Percentiles rank a stretch among this genome's conserved stretches.
phyloP scores from a whole-genome alignment of 805 yeast genomes.

The Candida mattraensis region DNA sequence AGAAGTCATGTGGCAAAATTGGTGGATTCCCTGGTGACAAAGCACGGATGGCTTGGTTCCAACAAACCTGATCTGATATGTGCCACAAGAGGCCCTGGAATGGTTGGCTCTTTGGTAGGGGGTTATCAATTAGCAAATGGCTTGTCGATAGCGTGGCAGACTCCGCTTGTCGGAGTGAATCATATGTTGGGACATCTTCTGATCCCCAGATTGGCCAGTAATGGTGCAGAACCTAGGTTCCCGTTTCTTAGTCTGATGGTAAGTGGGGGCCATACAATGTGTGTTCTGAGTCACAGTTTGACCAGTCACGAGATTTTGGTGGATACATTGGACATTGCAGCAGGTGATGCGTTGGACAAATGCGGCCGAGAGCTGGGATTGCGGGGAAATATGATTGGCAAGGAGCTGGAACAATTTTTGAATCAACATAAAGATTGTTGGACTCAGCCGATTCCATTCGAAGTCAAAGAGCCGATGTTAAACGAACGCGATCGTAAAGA shows the following conservation, averaged over 20 bases:
- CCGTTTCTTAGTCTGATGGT: constrained; percentile 78
- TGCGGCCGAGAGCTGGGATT: constrained; percentile 86
- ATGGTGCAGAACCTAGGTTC: constrained; percentile 46
- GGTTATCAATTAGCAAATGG: constrained; percentile 89
- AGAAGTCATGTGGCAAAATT: constrained; percentile 54
- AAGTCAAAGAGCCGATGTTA: constrained; percentile 49
- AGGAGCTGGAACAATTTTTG: constrained; percentile 66
- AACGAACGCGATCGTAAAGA: constrained; percentile 47
- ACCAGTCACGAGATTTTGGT: constrained; percentile 69
- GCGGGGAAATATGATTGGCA: constrained; percentile 81
- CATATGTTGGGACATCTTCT: constrained; percentile 95
- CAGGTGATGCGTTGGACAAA: constrained; percentile 92
- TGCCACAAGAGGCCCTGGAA: constrained; percentile 95
- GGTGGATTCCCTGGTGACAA: constrained; percentile 44
- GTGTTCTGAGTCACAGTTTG: constrained; percentile 64
- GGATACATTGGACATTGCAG: constrained; percentile 83
- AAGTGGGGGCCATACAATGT: constrained; percentile 94
- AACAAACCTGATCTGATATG: constrained; percentile 69
- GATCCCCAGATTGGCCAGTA: constrained; percentile 52
- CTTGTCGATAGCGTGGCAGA: constrained; percentile 69
- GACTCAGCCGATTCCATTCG: constrained; percentile 29
- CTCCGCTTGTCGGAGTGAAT: constrained; percentile 85
- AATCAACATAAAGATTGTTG: constrained; percentile 33
- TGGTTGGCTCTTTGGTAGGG: constrained; percentile 83
- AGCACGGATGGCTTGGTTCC: constrained; percentile 33